These are phyloP conservation scores for Tylopilus subfusipes DNA, from an alignment of 768 basidiomycete species.

Conservation along the genomic window DNA sequence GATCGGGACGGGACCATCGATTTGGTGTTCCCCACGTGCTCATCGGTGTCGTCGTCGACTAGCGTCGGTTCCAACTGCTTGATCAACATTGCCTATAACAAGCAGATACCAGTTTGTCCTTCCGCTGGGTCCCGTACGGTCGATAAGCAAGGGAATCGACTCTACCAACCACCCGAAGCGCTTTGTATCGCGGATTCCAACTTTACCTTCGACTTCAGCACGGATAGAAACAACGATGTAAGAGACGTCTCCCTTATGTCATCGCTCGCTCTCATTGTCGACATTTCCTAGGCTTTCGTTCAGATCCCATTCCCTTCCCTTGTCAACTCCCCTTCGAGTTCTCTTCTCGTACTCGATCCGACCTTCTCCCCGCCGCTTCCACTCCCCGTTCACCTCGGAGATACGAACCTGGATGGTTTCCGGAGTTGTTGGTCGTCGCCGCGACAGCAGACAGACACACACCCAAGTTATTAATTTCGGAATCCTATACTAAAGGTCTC, in stretches of 20 bases:
- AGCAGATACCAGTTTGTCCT: conserved; percentile 80
- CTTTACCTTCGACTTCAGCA: no score
- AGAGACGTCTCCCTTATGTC: no score
- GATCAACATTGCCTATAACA: conserved; percentile 92
- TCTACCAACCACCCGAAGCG: conserved; percentile 62
- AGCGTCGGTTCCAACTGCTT: conserved; percentile 76
- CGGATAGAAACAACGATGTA: no score
- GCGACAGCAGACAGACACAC: conserved; percentile 44
- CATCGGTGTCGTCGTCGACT: conserved; percentile 56
- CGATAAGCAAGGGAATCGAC: conserved; percentile 45
- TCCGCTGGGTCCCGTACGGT: conserved; percentile 47
- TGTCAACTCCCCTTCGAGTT: conserved; percentile 44
- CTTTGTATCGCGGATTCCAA: no score
- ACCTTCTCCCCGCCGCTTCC: conserved; percentile 67
- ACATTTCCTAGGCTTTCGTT: conserved; percentile 52
- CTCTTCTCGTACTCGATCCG: conserved; percentile 69
- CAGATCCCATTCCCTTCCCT: conserved; percentile 63
- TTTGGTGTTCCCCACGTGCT: conserved; percentile 86
- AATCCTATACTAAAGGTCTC: conserved; percentile 53
- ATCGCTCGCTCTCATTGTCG: not conserved
- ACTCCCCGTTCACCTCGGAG: conserved; percentile 77
- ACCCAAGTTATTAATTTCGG: conserved; percentile 62
- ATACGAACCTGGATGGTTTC: conserved; percentile 89
- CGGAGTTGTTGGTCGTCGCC: conserved; percentile 70
- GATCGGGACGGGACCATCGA: conserved; percentile 97